Conservation (phyloP, 805 yeast genomes). For the Saturnispora saitoi region DNA sequence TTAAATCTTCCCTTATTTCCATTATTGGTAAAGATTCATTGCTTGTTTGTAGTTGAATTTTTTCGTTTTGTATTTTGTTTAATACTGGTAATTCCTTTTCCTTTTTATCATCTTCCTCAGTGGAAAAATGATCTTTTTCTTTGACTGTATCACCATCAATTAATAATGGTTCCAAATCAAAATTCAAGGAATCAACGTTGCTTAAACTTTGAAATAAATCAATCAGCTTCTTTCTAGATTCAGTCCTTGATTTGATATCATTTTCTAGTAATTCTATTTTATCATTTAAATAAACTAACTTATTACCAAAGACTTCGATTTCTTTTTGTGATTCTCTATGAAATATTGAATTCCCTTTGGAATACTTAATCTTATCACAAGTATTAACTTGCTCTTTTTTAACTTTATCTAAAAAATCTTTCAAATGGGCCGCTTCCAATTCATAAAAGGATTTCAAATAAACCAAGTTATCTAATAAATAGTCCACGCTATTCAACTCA, state of each 20-base stretch:
- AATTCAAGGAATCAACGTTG: conserved; percentile 19
- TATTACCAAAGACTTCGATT: conserved; percentile 10
- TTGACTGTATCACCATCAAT: neutral
- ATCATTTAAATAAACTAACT: conserved; percentile 10
- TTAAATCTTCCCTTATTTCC: conserved; percentile 79
- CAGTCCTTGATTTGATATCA: conserved; percentile 32
- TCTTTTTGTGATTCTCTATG: conserved; percentile 18
- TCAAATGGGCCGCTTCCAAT: conserved; percentile 19
- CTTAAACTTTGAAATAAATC: conserved; percentile 21
- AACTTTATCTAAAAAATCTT: conserved; percentile 12
- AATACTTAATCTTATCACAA: conserved; percentile 8
- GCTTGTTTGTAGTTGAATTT: neutral
- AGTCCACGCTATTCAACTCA: conserved; percentile 21
- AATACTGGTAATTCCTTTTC: neutral
- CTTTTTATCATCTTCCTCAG: neutral
- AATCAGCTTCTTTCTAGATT: conserved; percentile 22
- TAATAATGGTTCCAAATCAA: conserved; percentile 19
- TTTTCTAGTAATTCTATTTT: conserved; percentile 18
- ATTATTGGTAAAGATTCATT: conserved; percentile 55
- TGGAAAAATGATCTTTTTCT: too few relatives aligned
- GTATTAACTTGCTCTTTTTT: conserved; percentile 16
- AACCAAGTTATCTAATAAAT: conserved; percentile 20
- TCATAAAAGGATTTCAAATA: conserved; percentile 22
- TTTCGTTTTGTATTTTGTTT: neutral
- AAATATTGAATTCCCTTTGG: conserved; percentile 16